Percentiles rank a stretch among this genome's conserved stretches.
phyloP scores from a whole-genome alignment of 257 asterid genomes.

The Linderniella brevidens region DNA sequence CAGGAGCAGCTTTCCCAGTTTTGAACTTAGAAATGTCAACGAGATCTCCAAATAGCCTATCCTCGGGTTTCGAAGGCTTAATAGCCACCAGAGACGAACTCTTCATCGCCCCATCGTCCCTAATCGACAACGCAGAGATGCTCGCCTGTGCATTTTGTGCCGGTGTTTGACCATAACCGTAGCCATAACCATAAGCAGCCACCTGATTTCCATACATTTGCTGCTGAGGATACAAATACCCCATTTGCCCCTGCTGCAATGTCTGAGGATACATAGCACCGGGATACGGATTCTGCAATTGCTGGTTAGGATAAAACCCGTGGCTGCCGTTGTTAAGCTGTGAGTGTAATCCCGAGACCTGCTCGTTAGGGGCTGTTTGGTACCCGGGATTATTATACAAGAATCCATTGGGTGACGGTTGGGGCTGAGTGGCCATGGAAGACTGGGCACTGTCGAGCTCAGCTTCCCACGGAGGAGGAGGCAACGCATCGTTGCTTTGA shows the following conservation, averaged over 20 bases:
- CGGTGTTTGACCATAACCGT: slow-evolving; percentile 38
- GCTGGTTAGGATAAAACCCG: background rate
- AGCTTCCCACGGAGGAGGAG: slow-evolving; percentile 86
- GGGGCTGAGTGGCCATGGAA: slow-evolving; percentile 23
- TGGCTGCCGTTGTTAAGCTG: too few relatives aligned
- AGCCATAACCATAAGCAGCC: slow-evolving; percentile 26
- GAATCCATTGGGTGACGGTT: slow-evolving; percentile 12
- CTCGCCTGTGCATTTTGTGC: slow-evolving; percentile 37
- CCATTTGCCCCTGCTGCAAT: slow-evolving; percentile 19
- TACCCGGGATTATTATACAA: slow-evolving; percentile 23
- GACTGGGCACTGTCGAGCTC: slow-evolving; percentile 26
- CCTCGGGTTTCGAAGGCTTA: slow-evolving; percentile 52
- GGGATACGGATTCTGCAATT: slow-evolving; percentile 1
- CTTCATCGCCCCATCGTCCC: slow-evolving; percentile 27
- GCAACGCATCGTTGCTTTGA: slow-evolving; percentile 28
- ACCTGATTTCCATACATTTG: slow-evolving; percentile 54
- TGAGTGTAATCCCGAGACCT: too few relatives aligned
- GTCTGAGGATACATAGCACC: slow-evolving; percentile 39
- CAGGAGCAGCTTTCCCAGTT: slow-evolving; percentile 18
- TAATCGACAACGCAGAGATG: slow-evolving; percentile 42
- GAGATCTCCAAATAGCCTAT: slow-evolving; percentile 69
- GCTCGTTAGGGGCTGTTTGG: slow-evolving; percentile 22
- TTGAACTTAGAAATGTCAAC: slow-evolving; percentile 57
- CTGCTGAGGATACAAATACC: slow-evolving; percentile 14
- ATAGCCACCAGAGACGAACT: slow-evolving; percentile 27